phyloP scores from a whole-genome alignment of 441 rosid genomes.

The Gossypium schwendimanii region DNA sequence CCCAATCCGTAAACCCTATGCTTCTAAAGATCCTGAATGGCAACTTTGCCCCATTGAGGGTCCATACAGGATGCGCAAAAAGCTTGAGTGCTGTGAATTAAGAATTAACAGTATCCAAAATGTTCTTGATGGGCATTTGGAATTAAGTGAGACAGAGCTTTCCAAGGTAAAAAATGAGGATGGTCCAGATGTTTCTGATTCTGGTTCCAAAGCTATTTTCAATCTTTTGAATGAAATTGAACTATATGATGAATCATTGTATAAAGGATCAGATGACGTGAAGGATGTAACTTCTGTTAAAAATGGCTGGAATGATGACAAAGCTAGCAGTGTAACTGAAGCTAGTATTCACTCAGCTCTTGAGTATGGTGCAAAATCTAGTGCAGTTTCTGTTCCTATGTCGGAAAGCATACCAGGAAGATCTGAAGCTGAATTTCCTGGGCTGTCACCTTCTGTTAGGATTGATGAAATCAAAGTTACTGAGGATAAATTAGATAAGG shows the following conservation, averaged over 20 bases:
- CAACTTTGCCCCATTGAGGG: constrained; percentile 99
- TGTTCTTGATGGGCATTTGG: constrained; percentile 76
- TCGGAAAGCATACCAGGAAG: constrained; percentile 66
- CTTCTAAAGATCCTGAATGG: constrained; percentile 78
- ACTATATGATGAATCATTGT: constrained; percentile 39
- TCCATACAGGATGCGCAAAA: constrained; percentile 99
- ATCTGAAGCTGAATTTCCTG: constrained; percentile 81
- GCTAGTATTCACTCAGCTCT: constrained; percentile 88
- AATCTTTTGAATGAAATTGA: constrained; percentile 45
- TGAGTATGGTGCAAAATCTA: constrained; percentile 83
- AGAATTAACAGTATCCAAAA: constrained; percentile 80
- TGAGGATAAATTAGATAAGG: constrained; percentile 86
- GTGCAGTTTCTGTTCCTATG: constrained; percentile 61
- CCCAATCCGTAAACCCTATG: constrained; percentile 62
- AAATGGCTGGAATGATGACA: constrained; percentile 68
- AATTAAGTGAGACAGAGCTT: constrained; percentile 60
- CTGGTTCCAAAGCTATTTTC: constrained; percentile 45
- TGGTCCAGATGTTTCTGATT: constrained; percentile 50
- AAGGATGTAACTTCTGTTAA: constrained; percentile 38
- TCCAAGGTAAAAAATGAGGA: constrained; percentile 51
- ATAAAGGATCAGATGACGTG: constrained; percentile 29
- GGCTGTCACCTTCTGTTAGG: constrained; percentile 64
- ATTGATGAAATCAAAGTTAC: constrained; percentile 49
- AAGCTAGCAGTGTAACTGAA: constrained; percentile 59
- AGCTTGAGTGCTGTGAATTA: constrained; percentile 84